Evolutionary conservation across 2,329 filamentous ascomycete genomes (phyloP).

Genomic region (Coniochaeta sp.): DNA sequence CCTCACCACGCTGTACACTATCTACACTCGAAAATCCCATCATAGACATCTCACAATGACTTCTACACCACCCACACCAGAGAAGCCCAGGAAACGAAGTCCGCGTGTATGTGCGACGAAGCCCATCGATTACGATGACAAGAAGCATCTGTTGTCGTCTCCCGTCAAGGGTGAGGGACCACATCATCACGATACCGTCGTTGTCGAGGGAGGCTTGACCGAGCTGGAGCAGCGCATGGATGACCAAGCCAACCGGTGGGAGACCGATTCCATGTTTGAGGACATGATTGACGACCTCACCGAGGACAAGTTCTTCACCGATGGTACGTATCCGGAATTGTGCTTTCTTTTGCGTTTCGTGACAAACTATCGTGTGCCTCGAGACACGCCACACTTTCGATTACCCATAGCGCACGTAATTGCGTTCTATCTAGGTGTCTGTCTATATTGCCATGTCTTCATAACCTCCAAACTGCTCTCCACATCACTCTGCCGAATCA

Average conservation of each 20-base stretch:
- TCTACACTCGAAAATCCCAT: neutral
- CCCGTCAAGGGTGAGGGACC: conserved; percentile 25
- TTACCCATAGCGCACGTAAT: too few relatives aligned
- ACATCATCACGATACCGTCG: conserved; percentile 6
- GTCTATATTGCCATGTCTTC: too few relatives aligned
- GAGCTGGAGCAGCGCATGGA: conserved; percentile 45
- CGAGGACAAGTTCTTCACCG: conserved; percentile 37
- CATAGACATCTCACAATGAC: neutral
- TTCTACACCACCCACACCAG: neutral
- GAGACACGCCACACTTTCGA: too few relatives aligned
- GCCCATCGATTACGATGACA: conserved; percentile 22
- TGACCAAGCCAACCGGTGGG: conserved; percentile 49
- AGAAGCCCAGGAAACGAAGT: conserved; percentile 3
- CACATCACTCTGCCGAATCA: neutral
- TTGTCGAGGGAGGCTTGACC: conserved; percentile 10
- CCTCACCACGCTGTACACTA: neutral
- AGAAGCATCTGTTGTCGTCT: conserved; percentile 15
- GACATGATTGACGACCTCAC: conserved; percentile 52
- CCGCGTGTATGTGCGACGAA: conserved; percentile 19
- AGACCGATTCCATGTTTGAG: conserved; percentile 56
- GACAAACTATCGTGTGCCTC: too few relatives aligned
- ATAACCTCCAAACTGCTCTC: neutral
- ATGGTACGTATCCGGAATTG: conserved; percentile 28
- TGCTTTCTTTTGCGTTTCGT: neutral
- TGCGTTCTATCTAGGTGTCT: too few relatives aligned